Percentiles rank a stretch among this genome's conserved stretches.
phyloP scores from a whole-genome alignment of 441 rosid genomes.

The Melastoma candidum region DNA sequence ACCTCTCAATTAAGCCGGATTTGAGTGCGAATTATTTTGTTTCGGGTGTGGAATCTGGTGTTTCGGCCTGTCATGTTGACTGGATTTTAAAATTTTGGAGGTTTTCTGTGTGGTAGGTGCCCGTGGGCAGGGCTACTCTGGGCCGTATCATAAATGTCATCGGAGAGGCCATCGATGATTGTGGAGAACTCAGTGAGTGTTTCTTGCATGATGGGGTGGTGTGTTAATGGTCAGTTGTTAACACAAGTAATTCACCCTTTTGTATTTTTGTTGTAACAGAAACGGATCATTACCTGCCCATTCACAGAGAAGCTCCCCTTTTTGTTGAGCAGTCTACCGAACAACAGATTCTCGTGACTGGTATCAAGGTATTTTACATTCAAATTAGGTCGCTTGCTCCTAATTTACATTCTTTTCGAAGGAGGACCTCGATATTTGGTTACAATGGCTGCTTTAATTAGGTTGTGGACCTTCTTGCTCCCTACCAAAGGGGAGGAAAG shows the following conservation, averaged over 20 bases:
- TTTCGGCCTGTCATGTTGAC: not conserved
- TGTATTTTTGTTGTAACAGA: constrained; percentile 1
- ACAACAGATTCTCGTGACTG: constrained; percentile 19
- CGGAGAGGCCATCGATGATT: constrained; percentile 21
- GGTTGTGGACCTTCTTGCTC: constrained; percentile 24
- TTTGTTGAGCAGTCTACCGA: constrained; percentile 22
- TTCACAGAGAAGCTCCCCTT: constrained; percentile 23
- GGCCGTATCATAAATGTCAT: constrained; percentile 17
- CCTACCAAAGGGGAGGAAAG: constrained; percentile 26
- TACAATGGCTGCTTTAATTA: not conserved
- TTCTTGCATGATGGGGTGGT: not conserved
- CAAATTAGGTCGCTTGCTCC: too few species aligned
- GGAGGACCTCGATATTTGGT: too few species aligned
- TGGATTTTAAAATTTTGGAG: not conserved
- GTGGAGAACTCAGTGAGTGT: constrained; percentile 16
- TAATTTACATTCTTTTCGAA: too few species aligned
- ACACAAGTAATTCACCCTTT: not conserved
- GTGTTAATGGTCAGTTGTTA: not conserved
- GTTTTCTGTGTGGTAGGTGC: constrained; percentile 8
- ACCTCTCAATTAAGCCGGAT: not conserved
- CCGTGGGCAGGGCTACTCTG: constrained; percentile 18
- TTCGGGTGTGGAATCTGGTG: not conserved
- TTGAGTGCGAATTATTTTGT: not conserved
- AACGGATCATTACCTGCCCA: constrained; percentile 20
- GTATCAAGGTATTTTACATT: constrained; percentile 14